phyloP scores from a whole-genome alignment of 176 grass and related monocot species.

The Rhynchospora pubera region DNA sequence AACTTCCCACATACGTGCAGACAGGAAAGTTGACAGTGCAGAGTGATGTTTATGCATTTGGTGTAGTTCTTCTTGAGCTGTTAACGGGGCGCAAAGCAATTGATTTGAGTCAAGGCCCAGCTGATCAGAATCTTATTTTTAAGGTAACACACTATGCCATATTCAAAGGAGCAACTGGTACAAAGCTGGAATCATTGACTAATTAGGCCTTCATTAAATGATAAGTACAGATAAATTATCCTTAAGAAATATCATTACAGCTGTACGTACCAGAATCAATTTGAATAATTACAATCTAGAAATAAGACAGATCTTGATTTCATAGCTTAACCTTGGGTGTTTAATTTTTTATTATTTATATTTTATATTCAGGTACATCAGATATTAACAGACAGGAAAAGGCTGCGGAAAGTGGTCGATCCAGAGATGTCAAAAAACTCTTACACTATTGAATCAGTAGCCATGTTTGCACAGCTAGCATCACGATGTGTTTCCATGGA shows the following conservation, averaged over 20 bases:
- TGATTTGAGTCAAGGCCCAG: constrained; percentile 67
- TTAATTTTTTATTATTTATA: neutral
- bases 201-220: neutral
- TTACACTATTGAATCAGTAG: constrained; percentile 61
- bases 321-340: neutral
- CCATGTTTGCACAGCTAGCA: constrained; percentile 68
- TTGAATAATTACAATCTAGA: neutral
- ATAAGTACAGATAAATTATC: neutral
- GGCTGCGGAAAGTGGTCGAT: constrained; percentile 77
- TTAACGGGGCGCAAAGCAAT: constrained; percentile 93
- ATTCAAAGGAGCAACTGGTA: neutral
- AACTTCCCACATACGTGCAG: constrained; percentile 23
- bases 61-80: constrained; percentile 89
- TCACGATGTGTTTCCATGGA: constrained; percentile 84
- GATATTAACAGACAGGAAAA: constrained; percentile 61
- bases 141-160: constrained; percentile 19
- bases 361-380: constrained; percentile 44
- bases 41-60: constrained; percentile 98
- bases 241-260: neutral
- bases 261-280: neutral
- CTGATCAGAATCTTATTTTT: constrained; percentile 84
- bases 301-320: neutral
- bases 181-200: neutral
- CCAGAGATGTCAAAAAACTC: constrained; percentile 57
- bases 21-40: constrained; percentile 91